Evolutionary conservation across 768 basidiomycete species (phyloP), one percentile per base, ranked within the genome.

Genomic region (Calvatia gigantea): DNA sequence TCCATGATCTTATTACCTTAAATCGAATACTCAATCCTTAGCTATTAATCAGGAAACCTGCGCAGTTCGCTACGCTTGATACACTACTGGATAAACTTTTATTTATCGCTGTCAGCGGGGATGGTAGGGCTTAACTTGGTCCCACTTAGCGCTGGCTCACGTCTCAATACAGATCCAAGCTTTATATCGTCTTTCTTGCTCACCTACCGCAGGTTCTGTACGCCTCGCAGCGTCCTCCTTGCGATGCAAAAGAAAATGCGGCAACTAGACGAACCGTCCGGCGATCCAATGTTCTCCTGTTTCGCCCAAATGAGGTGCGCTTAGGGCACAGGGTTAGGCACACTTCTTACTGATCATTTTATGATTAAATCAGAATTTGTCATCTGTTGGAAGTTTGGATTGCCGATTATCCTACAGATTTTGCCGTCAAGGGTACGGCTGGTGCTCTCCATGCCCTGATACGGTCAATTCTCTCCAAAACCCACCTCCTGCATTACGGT

Each of bases 241-340:
- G 87, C 89, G 4, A 91, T 94, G 87, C 89, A 92, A 69, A 89
- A 91, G 65, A 84, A 89, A 44, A 87, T 93, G 81, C 82, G 87
- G 31, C 83, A 86, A 60, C 73, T 94, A 12, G 86, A 88, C 63
- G 80, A 81, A 51, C 82, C 86, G 15, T 78, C 81, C 11, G 83
- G 83, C 6, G 90, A 94, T 72, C 87, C 87, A 0, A 86, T 92
- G 83, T 88, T 93, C 69, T 89, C 89, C 6, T 88, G 85, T 62
- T 93, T 86, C 69, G 90, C 89, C 6, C 91, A 94, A 67, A 91
- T 93, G 89, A 83, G 86, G 91, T 90, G 62, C 41, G 62, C 58
- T 44, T 45, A 33, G 4, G 31, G 21, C 57, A 32, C 6, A 29
- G n/a, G n/a, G n/a, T n/a, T n/a, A 54, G 21, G 27, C 41, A 44